Base-by-base conservation (phyloP, 371 early-diverging fungal genomes). In the Scutellospora calospora region DNA sequence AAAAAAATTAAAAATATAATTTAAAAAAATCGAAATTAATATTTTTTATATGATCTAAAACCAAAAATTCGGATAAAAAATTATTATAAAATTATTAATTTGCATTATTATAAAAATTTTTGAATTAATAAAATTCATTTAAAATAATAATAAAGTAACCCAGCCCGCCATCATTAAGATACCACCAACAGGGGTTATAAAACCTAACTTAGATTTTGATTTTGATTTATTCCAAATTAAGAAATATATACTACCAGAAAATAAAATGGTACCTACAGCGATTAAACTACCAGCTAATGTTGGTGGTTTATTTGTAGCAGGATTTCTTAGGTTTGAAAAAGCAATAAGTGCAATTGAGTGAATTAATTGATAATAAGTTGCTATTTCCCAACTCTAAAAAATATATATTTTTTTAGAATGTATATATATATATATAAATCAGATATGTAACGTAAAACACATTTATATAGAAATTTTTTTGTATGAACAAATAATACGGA, bases 111-210 rank as follows among this genome's bases (percentile, higher is more conserved):
- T n/a, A n/a, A n/a, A n/a, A n/a, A n/a, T n/a, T n/a, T n/a, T n/a
- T n/a, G n/a, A n/a, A n/a, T n/a, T n/a, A n/a, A n/a, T n/a, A n/a
- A n/a, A 38, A 38, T 45, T 45, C 9, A 45, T 12, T 82, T 83
- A 90, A 52, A 91, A 83, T 16, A 90, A 81, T 25, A 95, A 84
- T 29, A 92, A 84, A 27, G 91, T n/a, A n/a, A n/a, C 86, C 95
- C 95, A 95, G 27, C 95, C 95, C 12, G 89, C 90, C 66, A 92
- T 90, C 84, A 95, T 83, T 5, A 87, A 81, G 5, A 93, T 18
- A 18, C 95, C 96, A 54, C 95, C 95, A 18, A 95, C 83, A 14
- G 95, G 95, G 0, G 95, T 95, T 1, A 92, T 84, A 0, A 93
- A 94, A 0, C 93, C 94, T 20, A 95, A 76, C 11, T 12, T 45